Evolutionary conservation across 2,329 filamentous ascomycete species (phyloP), one percentile per base, ranked within the genome.

Genomic region (Epichloe typhina): DNA sequence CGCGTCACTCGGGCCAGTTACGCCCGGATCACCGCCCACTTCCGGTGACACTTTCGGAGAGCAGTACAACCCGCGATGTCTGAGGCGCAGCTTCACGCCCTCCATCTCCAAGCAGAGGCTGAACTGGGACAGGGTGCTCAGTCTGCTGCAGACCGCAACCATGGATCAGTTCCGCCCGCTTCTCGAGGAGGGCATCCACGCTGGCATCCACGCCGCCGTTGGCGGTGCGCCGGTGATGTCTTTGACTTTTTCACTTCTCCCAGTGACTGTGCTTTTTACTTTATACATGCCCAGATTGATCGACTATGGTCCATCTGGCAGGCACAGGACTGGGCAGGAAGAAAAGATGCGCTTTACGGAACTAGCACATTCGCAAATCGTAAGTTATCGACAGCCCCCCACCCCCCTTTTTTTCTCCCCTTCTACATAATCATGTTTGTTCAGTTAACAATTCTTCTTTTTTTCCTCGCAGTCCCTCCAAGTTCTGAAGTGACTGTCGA

Each of bases 261-360:
- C 15, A n/a, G 19, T 2, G 52, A 53, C 31, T 49, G 49, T n/a
- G 39, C 35, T 6, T 53, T 53, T 13, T 53, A 47, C 36, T 46
- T 53, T 4, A 23, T 49, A 4, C 52, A 53, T 39, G 37, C 35
- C 23, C 46, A 51, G 41, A 3, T 53, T 7, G 52, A 53, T 39
- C 45, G 49, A 4, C 15, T 53, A 11, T 53, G 52, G 52, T 13
- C 52, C 15, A 33, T 53, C 23, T 53, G 52, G 52, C 52, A 53
- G 42, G 52, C 36, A 11, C 46, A 49, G 17, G 46, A 53, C n/a
- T 51, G 42, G 7, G 3, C 21, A 2, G 21, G 4, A 11, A 38
- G 52, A 36, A 47, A 46, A 7, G 8, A 51, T 33, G 52, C 40
- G 13, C 36, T 53, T 4, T 26, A 51, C 13, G 49, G 49, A 5